Evolutionary conservation across 2,329 filamentous ascomycete genomes (phyloP).

Genomic region (Fusarium subglutinans): DNA sequence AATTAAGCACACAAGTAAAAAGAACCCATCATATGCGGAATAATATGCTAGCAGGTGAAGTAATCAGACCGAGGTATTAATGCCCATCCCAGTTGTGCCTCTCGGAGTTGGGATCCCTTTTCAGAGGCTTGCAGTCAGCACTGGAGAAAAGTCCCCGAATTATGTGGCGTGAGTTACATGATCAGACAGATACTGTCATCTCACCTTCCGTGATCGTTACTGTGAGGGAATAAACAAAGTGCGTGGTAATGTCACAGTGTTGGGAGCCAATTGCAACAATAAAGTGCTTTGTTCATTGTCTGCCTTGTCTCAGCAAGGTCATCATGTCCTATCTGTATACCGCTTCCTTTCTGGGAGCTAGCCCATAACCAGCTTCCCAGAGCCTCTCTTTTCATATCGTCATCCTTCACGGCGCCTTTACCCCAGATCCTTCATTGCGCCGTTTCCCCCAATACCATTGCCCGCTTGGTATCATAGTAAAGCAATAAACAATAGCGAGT

Average conservation of each 20-base stretch:
- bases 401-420: constrained; percentile 23
- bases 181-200: neutral
- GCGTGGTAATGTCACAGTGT: neutral
- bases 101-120: constrained; percentile 32
- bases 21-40: constrained; percentile 4
- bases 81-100: constrained; percentile 1
- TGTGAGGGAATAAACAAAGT: neutral
- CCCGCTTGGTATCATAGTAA: constrained; percentile 41
- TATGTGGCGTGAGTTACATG: constrained; percentile 3
- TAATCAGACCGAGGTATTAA: constrained; percentile 20
- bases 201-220: neutral
- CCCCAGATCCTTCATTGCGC: constrained; percentile 33
- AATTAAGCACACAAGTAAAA: constrained; percentile 16
- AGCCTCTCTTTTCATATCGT: constrained; percentile 38
- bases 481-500: constrained; percentile 36
- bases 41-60: neutral
- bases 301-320: constrained; percentile 15
- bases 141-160: neutral
- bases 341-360: constrained; percentile 38
- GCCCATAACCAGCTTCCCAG: constrained; percentile 44
- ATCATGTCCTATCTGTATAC: constrained; percentile 21
- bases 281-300: constrained; percentile 1
- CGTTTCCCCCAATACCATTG: constrained; percentile 36
- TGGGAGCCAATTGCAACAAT: neutral
- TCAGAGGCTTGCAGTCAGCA: constrained; percentile 7